A percentile compares a stretch with the other conserved stretches of the same genome.
phyloP scores from a whole-genome alignment of 2,329 filamentous ascomycete genomes.

The Fusarium nanum region DNA sequence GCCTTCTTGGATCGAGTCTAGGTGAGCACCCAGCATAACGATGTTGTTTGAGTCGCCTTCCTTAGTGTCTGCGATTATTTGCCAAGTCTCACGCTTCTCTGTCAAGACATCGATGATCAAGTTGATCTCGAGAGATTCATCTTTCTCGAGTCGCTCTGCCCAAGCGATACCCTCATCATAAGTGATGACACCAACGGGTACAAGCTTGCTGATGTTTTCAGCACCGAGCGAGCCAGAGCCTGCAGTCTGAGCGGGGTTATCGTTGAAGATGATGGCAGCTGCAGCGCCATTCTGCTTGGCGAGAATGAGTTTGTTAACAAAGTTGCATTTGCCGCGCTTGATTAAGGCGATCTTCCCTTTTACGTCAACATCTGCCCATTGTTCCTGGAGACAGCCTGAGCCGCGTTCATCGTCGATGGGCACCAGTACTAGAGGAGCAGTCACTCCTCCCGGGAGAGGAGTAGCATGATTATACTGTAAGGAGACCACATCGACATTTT shows the following conservation, averaged over 20 bases:
- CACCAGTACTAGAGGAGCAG: conserved; percentile 48
- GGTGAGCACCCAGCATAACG: conserved; percentile 55
- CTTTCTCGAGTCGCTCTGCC: conserved; percentile 47
- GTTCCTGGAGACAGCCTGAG: conserved; percentile 53
- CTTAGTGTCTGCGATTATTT: conserved; percentile 57
- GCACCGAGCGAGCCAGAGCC: conserved; percentile 65
- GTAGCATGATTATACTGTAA: conserved; percentile 58
- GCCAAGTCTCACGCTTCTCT: conserved; percentile 54
- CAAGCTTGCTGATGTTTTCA: conserved; percentile 50
- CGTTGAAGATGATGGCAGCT: conserved; percentile 70
- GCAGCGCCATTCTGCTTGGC: conserved; percentile 53
- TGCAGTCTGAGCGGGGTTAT: conserved; percentile 57
- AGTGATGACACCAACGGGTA: conserved; percentile 51
- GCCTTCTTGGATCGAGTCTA: conserved; percentile 54
- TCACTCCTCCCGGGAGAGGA: conserved; percentile 46
- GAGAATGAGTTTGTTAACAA: conserved; percentile 55
- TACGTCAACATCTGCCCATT: conserved; percentile 55
- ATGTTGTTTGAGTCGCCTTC: conserved; percentile 54
- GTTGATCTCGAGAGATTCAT: conserved; percentile 49
- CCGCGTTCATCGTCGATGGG: conserved; percentile 50
- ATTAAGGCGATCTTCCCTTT: conserved; percentile 57
- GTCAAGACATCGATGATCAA: conserved; percentile 53
- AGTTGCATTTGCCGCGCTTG: conserved; percentile 56
- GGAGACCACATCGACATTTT: conserved; percentile 39
- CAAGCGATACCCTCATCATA: conserved; percentile 51